Evolutionary conservation across 2,329 filamentous ascomycete genomes (phyloP), one percentile per base, ranked within the genome.

Genomic region (Aureobasidium sp.): DNA sequence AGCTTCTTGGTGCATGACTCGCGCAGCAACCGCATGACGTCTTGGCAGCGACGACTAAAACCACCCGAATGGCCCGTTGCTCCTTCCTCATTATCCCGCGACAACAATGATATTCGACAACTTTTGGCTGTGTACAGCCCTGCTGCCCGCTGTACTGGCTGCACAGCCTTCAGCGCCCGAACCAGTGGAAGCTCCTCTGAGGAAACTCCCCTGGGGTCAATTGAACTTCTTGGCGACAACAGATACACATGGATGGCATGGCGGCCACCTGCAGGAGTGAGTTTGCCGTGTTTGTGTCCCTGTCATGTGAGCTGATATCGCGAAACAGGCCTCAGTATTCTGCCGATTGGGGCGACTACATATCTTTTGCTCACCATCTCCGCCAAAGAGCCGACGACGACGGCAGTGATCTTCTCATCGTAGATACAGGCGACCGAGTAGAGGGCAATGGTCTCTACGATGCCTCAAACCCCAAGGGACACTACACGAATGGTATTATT

Each of bases 401-500:
- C 59, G 91, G 91, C 48, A 84, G 84, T 31, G 94, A 99, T 72
- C 79, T 99, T 17, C 78, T 99, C n/a, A 79, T 99, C n/a, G 80
- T 99, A 66, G 94, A 99, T 73, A 97, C 92, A 0, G 94, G 94
- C 64, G 94, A 97, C 71, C 84, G 93, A 7, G 84, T 97, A 68
- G 94, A 97, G 74, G 91, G 93, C 39, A 97, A 96, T 72, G 94
- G 93, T 1, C 83, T 99, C 4, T 97, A 96, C 75, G 94, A 97
- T 72, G 88, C 87, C 5, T 96, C 91, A 0, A 80, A 82, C 31
- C 94, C 94, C 9, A 95, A 95, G 71, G 94, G 94, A 25, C 82
- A 87, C 70, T 97, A 91, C 73, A 91, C 90, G 1, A 93, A 91
- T 71, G 89, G 93, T 66, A 94, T 97, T 61, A 86, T 94, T 71